phyloP scores from a whole-genome alignment of 768 basidiomycete genomes.

The Auricularia sp. region DNA sequence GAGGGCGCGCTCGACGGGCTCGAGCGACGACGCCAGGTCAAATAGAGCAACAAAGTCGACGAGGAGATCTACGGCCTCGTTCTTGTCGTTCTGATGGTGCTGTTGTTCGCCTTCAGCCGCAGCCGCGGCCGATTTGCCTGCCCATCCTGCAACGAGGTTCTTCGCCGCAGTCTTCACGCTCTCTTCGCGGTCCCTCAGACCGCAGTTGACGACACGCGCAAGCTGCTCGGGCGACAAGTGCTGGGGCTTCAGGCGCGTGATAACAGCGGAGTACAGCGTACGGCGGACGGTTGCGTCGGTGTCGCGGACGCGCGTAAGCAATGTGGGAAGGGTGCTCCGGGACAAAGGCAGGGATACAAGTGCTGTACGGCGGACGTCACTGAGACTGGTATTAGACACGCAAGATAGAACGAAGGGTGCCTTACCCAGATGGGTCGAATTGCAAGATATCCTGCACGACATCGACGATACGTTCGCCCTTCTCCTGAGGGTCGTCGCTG shows the following conservation, averaged over 20 bases:
- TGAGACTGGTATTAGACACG: constrained; percentile 20
- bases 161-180: constrained; percentile 63
- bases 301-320: constrained; percentile 74
- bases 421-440: constrained; percentile 71
- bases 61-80: constrained; percentile 26
- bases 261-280: constrained; percentile 52
- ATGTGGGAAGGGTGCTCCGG: constrained; percentile 42
- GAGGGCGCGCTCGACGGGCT: constrained; percentile 65
- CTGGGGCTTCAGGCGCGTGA: constrained; percentile 26
- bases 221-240: constrained; percentile 56
- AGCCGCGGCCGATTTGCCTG: constrained; percentile 34
- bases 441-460: constrained; percentile 57
- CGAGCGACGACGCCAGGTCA: constrained; percentile 34
- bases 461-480: constrained; percentile 39
- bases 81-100: background rate
- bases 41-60: constrained; percentile 46
- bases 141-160: constrained; percentile 65
- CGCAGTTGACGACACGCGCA: constrained; percentile 62
- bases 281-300: constrained; percentile 65
- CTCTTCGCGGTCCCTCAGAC: constrained; percentile 77
- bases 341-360: constrained; percentile 60
- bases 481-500: constrained; percentile 19
- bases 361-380: constrained; percentile 79
- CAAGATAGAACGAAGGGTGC: too few relatives aligned
- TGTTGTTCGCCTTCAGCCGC: constrained; percentile 22